Evolutionary conservation across 2,329 filamentous ascomycete genomes (phyloP), one percentile per base, ranked within the genome.

Genomic region (Ophiostoma australiae): DNA sequence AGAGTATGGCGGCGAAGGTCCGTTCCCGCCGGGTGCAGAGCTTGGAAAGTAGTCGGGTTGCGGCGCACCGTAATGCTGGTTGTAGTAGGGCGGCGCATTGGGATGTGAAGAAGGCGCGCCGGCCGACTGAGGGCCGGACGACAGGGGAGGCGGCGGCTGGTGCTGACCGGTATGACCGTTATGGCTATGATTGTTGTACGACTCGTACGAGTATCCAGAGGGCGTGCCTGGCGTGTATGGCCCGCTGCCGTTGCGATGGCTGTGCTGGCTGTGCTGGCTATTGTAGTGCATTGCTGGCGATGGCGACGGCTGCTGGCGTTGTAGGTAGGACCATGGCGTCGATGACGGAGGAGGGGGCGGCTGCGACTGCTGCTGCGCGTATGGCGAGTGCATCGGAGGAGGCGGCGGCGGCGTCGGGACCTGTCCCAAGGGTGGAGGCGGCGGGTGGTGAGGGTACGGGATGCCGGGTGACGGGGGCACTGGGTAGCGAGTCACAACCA

Each of bases 401-500:
- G 63, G 63, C n/a, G 63, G 61, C 17, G 61, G 61, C 2, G 61
- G 63, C 3, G 33, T 37, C 11, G 63, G 63, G 6, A 8, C 63
- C 10, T 11, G 63, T 23, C 63, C 33, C 20, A 39, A 11, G 20
- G 33, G 33, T 13, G 71, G 70, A 76, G 70, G 71, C 78, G 78
- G 39, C 70, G 71, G 71, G 73, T 58, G 73, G 35, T 66, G 61
- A 71, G 35, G 35, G 10, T 66, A 66, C 1, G 63, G 8, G n/a
- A 7, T 35, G 63, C 63, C 23, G 61, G 77, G n/a, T 76, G 79
- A 70, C 77, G 80, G 41, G 74, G 79, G 79, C 35, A 76, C 77
- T n/a, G 76, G 76, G 72, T 81, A 81, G 65, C 78, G 76, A 4
- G 80, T 81, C 52, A 81, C 78, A 17, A 81, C 76, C 69, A 80